These are phyloP conservation scores for Pezizomycotina sp. DNA, from an alignment of 2,329 filamentous ascomycete species.

Conservation along the genomic window DNA sequence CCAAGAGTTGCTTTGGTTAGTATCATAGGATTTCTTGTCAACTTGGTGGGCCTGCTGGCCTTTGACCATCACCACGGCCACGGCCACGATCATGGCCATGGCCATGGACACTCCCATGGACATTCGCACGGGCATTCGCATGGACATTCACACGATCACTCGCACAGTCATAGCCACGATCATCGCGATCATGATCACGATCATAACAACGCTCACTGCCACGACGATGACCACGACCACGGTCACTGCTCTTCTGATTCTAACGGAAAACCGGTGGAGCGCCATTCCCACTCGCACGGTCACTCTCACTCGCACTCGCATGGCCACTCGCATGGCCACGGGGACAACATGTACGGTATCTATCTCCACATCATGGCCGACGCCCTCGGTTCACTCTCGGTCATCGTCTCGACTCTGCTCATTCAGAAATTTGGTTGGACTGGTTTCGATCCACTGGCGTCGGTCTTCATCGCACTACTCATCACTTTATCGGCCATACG, in stretches of 20 bases:
- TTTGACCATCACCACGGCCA: slow-evolving; percentile 46
- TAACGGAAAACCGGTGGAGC: slow-evolving; percentile 15
- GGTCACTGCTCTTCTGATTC: slow-evolving; percentile 27
- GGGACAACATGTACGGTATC: slow-evolving; percentile 97
- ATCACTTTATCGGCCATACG: slow-evolving; percentile 82
- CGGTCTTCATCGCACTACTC: slow-evolving; percentile 78
- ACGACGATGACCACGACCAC: slow-evolving; percentile 28
- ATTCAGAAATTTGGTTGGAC: slow-evolving; percentile 81
- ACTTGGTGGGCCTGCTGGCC: slow-evolving; percentile 77
- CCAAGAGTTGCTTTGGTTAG: slow-evolving; percentile 81
- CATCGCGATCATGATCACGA: slow-evolving; percentile 23
- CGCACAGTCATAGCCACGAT: slow-evolving; percentile 27
- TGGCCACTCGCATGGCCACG: slow-evolving; percentile 58
- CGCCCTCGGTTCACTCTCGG: slow-evolving; percentile 81
- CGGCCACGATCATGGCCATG: slow-evolving; percentile 37
- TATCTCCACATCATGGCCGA: slow-evolving; percentile 92
- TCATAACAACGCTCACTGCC: slow-evolving; percentile 26
- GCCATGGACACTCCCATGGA: slow-evolving; percentile 42
- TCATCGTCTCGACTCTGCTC: slow-evolving; percentile 77
- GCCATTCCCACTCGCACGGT: slow-evolving; percentile 28
- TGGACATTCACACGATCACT: slow-evolving; percentile 32
- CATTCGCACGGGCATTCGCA: slow-evolving; percentile 30
- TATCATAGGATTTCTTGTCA: slow-evolving; percentile 69
- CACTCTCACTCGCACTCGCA: no score
- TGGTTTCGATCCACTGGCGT: slow-evolving; percentile 87